Evolutionary conservation across 2,329 filamentous ascomycete species (phyloP), one percentile per base, ranked within the genome.

Genomic region (Beauveria sp.): DNA sequence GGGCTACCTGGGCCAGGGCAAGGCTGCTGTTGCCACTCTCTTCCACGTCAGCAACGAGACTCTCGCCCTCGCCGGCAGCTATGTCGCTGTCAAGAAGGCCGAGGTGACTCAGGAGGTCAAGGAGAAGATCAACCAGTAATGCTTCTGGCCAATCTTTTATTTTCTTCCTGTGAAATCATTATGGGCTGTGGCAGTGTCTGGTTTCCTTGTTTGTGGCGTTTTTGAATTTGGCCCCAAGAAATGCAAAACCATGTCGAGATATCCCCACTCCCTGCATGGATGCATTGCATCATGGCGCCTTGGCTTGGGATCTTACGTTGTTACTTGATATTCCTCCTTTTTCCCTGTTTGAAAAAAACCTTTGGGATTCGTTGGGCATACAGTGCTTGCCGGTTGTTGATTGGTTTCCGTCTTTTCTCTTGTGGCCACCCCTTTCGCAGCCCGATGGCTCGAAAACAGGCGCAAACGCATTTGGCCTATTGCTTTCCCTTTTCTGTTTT

Each of bases 1-100:
- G 38, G 85, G 86, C 51, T 71, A 88, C 42, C 76, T 91, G n/a
- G 82, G 85, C 3, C 82, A 83, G 63, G 83, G 86, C 69, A 91
- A 89, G 79, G 90, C 90, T 12, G 76, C 85, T 16, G 77, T 91
- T 65, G 83, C 82, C 57, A 90, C 89, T 16, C 81, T 83, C 26
- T 77, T 91, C 54, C 80, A 90, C 54, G 78, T 92, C 55, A 84
- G 84, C 54, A 82, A 81, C 66, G 87, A 91, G 73, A 82, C 84
- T 1, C 73, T 90, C 58, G 77, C 76, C 59, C 88, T 83, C 80
- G 69, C 89, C 65, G 81, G 81, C 70, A 77, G 77, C 58, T 81
- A 85, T 67, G 70, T 91, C 54, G 78, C 81, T 63, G 74, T 77
- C 66, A 85, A 87, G 78, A 89, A 88, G 77, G 77, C 81, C 28